Base-by-base conservation (phyloP, 805 yeast species). In the Monosporozyma yasuniensis region DNA sequence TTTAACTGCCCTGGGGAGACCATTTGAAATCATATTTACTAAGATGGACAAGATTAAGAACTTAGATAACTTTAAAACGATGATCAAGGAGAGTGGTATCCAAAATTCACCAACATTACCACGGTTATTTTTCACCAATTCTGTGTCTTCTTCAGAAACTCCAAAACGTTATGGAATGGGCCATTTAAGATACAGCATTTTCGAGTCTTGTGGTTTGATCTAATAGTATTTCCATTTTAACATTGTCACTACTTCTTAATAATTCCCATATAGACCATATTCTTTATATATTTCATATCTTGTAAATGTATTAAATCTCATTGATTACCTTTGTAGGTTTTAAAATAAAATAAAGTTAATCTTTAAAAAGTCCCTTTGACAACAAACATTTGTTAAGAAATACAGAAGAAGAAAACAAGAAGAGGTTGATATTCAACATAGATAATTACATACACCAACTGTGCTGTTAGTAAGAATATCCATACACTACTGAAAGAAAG, bases 21-120 rank as follows among this genome's bases (percentile, higher is more conserved):
- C 85, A 0, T 87, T 82, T 65, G 91, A 86, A 52, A 66, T 88
- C 5, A 77, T 88, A 0, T 77, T 87, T 63, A 88, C 95, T 23
- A 88, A 88, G 58, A 76, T 83, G 44, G 96, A 89, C 61, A 73
- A 73, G 53, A 59, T 83, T 4, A 65, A 67, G 25, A 55, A 58
- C 2, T 60, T 69, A 25, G 59, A 61, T n/a, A 62, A 65, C 4
- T 62, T 82, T 2, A 67, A 73, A n/a, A 60, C 64, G 2, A 59
- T 68, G 11, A 58, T 79, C 21, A 58, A 62, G 2, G 67, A 69
- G 2, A 66, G 74, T 10, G 69, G 67, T 1, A 62, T 76, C 7
- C 52, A 61, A n/a, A 72, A 77, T 1, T 59, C 74, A 16, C 62
- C 76, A 1, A 61, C 76, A n/a, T 61, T 65, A 41, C 66, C 78